Percentiles rank a stretch among this genome's conserved stretches.
phyloP scores from a whole-genome alignment of 768 basidiomycete genomes.

The Leccinum fibrillosum region DNA sequence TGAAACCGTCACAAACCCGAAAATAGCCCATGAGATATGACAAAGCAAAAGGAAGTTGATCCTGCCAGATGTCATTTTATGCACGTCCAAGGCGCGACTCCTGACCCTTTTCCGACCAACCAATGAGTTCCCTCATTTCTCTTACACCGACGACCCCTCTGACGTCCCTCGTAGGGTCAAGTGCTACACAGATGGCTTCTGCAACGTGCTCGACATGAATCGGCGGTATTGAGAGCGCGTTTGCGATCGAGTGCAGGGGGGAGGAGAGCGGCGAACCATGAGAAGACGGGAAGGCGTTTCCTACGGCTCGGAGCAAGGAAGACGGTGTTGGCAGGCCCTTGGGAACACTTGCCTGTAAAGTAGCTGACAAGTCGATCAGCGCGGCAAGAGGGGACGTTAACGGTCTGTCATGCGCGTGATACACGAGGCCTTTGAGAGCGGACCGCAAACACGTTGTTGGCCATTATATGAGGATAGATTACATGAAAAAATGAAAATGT shows the following conservation, averaged over 20 bases:
- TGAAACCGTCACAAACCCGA: slow-evolving; percentile 18
- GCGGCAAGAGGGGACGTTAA: slow-evolving; percentile 82
- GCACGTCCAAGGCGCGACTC: slow-evolving; percentile 15
- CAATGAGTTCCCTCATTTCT: slow-evolving; percentile 74
- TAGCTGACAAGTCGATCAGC: slow-evolving; percentile 76
- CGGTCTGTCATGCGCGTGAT: slow-evolving; percentile 94
- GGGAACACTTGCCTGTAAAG: slow-evolving; percentile 61
- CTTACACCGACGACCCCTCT: slow-evolving; percentile 65
- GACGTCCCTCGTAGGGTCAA: slow-evolving; percentile 50
- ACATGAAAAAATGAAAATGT: neutral
- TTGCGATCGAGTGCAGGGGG: slow-evolving; percentile 65
- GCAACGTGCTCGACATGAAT: slow-evolving; percentile 97
- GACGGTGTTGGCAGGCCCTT: slow-evolving; percentile 61
- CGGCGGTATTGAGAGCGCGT: slow-evolving; percentile 80
- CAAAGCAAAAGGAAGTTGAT: slow-evolving; percentile 3
- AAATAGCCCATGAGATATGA: slow-evolving; percentile 10
- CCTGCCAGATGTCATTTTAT: slow-evolving; percentile 13
- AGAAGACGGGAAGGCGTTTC: slow-evolving; percentile 35
- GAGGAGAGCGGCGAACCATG: slow-evolving; percentile 37
- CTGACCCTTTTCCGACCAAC: slow-evolving; percentile 48
- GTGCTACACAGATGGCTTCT: slow-evolving; percentile 67
- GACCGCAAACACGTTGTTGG: slow-evolving; percentile 12
- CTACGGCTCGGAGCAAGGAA: slow-evolving; percentile 52
- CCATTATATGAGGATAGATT: slow-evolving; percentile 12
- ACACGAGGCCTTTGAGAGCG: slow-evolving; percentile 72